These are phyloP conservation scores for Mycena belliarum DNA, from an alignment of 768 basidiomycete species.

Conservation along the genomic window DNA sequence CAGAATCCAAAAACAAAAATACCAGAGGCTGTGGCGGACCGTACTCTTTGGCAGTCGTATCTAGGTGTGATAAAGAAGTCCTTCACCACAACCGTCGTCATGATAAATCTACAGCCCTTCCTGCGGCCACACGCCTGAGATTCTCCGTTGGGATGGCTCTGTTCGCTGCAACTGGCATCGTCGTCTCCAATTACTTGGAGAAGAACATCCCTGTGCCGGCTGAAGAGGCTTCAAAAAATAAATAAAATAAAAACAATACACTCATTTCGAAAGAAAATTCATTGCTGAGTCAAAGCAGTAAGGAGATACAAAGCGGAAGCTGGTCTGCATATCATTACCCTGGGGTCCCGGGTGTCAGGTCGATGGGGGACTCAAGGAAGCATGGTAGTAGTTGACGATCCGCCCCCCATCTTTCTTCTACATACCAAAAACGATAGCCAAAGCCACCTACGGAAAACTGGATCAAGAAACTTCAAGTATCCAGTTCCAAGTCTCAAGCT, in stretches of 20 bases:
- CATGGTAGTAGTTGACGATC: too few species aligned
- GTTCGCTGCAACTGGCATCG: conserved; percentile 47
- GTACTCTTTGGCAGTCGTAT: conserved; percentile 46
- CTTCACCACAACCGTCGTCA: background rate
- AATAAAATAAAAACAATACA: conserved; percentile 10
- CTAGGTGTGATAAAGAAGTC: conserved; percentile 30
- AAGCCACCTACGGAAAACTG: too few species aligned
- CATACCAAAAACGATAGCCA: too few species aligned
- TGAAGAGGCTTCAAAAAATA: conserved; percentile 12
- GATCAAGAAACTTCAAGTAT: too few species aligned
- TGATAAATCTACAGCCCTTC: conserved; percentile 43
- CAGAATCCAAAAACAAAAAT: background rate
- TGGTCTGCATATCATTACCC: too few species aligned
- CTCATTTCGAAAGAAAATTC: too few species aligned
- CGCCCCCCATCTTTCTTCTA: too few species aligned
- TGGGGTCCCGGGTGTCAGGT: too few species aligned
- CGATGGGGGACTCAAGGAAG: too few species aligned
- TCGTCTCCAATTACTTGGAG: conserved; percentile 54
- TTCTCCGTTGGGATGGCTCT: conserved; percentile 51
- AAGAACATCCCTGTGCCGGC: conserved; percentile 34
- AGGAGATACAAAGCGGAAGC: too few species aligned
- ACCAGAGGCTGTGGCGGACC: conserved; percentile 19
- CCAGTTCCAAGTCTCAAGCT: too few species aligned
- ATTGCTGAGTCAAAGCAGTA: too few species aligned
- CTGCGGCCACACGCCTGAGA: conserved; percentile 52